Evolutionary conservation across 1,284 basidiomycete species (phyloP).

Genomic region (Phlebopus sp.): DNA sequence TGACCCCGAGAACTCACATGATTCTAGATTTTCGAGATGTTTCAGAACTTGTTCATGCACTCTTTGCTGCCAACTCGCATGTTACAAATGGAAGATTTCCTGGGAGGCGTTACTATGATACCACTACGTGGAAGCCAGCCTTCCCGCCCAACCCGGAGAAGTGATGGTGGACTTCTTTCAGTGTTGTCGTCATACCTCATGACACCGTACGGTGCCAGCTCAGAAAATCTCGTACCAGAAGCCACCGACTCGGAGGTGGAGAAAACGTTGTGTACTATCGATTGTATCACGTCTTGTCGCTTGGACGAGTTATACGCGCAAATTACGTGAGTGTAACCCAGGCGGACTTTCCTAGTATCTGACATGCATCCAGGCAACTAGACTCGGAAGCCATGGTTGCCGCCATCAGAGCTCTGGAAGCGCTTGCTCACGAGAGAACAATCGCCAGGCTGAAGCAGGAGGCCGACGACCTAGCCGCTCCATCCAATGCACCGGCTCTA

Average conservation of each 20-base stretch:
- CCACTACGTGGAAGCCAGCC: constrained; percentile 78
- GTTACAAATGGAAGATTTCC: constrained; percentile 97
- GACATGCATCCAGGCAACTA: constrained; percentile 53
- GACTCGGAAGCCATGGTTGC: constrained; percentile 78
- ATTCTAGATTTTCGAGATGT: constrained; percentile 92
- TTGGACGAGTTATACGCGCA: constrained; percentile 93
- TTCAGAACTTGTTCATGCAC: constrained; percentile 93
- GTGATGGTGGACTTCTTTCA: constrained; percentile 89
- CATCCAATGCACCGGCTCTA: constrained; percentile 35
- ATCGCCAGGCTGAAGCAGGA: constrained; percentile 72
- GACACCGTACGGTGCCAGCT: constrained; percentile 82
- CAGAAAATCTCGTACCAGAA: constrained; percentile 74
- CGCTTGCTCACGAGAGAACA: constrained; percentile 83
- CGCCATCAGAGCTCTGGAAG: constrained; percentile 83
- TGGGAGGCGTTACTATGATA: constrained; percentile 86
- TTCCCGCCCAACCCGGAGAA: constrained; percentile 60
- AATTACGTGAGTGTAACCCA: constrained; percentile 65
- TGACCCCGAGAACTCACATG: constrained; percentile 5
- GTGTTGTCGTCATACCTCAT: constrained; percentile 95
- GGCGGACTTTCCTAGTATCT: constrained; percentile 8
- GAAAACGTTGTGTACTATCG: constrained; percentile 91
- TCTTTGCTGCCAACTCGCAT: constrained; percentile 85
- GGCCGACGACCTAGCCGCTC: constrained; percentile 48
- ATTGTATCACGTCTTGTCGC: constrained; percentile 92
- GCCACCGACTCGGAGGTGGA: constrained; percentile 90